Conservation (phyloP, 2,329 filamentous ascomycete species). For the Fusarium bactridioides region DNA sequence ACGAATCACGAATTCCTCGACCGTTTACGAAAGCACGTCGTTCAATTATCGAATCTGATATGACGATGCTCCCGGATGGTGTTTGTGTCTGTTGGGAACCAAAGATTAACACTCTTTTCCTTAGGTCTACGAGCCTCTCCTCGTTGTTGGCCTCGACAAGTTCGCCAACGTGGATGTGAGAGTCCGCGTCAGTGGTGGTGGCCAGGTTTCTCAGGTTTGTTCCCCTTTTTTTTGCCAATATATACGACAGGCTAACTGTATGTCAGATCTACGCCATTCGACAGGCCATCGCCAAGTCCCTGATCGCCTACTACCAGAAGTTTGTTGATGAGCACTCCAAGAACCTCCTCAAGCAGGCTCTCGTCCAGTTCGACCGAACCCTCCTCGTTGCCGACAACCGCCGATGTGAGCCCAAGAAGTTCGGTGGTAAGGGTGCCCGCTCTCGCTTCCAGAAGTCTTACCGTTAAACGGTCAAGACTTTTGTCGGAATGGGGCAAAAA, state of each 20-base stretch:
- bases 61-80: neutral
- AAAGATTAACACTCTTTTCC: conserved; percentile 30
- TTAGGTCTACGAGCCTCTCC: conserved; percentile 96
- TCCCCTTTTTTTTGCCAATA: neutral
- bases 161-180: conserved; percentile 97
- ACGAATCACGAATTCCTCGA: conserved; percentile 46
- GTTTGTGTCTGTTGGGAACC: neutral
- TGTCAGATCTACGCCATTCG: conserved; percentile 98
- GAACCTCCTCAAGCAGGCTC: conserved; percentile 97
- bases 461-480: conserved; percentile 71
- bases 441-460: conserved; percentile 99
- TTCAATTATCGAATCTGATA: neutral
- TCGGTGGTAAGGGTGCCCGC: conserved; percentile 91
- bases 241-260: conserved; percentile 50
- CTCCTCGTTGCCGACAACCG: conserved; percentile 99
- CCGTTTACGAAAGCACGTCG: neutral
- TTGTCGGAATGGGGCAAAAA: conserved; percentile 29
- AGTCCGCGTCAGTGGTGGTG: conserved; percentile 82
- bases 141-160: conserved; percentile 97
- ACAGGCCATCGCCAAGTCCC: conserved; percentile 92
- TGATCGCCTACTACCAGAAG: conserved; percentile 94
- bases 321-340: conserved; percentile 99
- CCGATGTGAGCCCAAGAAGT: conserved; percentile 99
- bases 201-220: too few species aligned
- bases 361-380: conserved; percentile 95